phyloP scores from a whole-genome alignment of 140 eudicot species.

The Oenanthe javanica region DNA sequence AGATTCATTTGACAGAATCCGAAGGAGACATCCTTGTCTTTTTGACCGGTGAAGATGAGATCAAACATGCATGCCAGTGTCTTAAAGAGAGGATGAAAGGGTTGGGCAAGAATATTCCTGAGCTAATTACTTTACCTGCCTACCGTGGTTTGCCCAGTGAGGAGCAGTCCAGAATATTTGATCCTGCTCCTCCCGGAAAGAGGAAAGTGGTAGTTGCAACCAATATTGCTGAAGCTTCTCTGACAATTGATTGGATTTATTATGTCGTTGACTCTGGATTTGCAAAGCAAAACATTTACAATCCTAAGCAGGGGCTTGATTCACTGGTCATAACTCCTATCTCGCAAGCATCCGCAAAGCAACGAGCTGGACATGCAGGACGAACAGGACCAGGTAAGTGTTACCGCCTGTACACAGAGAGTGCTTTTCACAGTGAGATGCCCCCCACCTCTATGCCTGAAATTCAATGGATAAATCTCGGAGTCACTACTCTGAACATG shows the following conservation, averaged over 20 bases:
- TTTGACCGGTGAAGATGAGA: slow-evolving; percentile 59
- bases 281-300: slow-evolving; percentile 59
- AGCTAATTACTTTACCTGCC: slow-evolving; percentile 42
- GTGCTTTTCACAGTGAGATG: slow-evolving; percentile 58
- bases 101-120: slow-evolving; percentile 39
- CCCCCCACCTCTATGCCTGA: slow-evolving; percentile 54
- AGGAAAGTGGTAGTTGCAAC: slow-evolving; percentile 37
- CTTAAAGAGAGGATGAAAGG: slow-evolving; percentile 49
- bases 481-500: slow-evolving; percentile 32
- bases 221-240: slow-evolving; percentile 59
- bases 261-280: slow-evolving; percentile 62
- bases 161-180: slow-evolving; percentile 56
- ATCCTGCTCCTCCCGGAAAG: slow-evolving; percentile 65
- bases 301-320: slow-evolving; percentile 37
- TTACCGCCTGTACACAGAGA: slow-evolving; percentile 58
- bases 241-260: slow-evolving; percentile 56
- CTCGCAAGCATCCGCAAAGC: slow-evolving; percentile 63
- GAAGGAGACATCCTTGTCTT: slow-evolving; percentile 74
- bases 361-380: slow-evolving; percentile 63
- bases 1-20: slow-evolving; percentile 90
- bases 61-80: slow-evolving; percentile 51
- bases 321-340: slow-evolving; percentile 55
- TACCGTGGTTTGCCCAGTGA: slow-evolving; percentile 57
- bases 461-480: slow-evolving; percentile 57
- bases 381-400: slow-evolving; percentile 65